Evolutionary conservation across 2,329 filamentous ascomycete species (phyloP), one percentile per base, ranked within the genome.

Genomic region (Pseudocercospora fuligena): DNA sequence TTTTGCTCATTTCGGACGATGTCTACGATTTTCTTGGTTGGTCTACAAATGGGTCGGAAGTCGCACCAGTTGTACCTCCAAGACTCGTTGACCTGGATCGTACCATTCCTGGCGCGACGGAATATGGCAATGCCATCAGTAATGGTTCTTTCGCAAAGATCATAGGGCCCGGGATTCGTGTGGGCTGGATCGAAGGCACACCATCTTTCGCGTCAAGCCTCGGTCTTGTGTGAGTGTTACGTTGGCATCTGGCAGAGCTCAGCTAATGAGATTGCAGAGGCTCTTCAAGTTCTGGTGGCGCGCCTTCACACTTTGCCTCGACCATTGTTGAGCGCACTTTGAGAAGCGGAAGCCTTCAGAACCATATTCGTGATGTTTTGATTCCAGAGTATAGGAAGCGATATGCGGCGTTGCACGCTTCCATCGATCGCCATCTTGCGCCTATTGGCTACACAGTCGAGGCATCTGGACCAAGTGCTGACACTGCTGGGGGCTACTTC

Each of bases 21-120:
- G 93, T 98, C 9, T 98, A 98, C 76, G 94, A 98, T 78, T 91
- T 94, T 71, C 84, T 98, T 4, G 91, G 93, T 76, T 97, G 93
- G 92, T 72, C 60, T 58, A 47, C 47, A 5, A 27, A 60, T 19
- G 36, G n/a, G 5, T 16, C 19, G 14, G 25, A 21, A 33, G 56
- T 29, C 3, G 31, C 33, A 23, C 19, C 29, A 7, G 11, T 12
- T 8, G 33, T 49, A 0, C 58, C 60, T 14, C 92, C 93, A 3
- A 87, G 93, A 1, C 82, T 97, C 0, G 88, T 92, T 23, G 93
- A 97, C 75, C 82, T 97, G 63, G 93, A 97, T 78, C 82, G 87
- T 7, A 82, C 85, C 23, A 81, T 93, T 14, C 88, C 89, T 21
- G 87, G 86, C 0, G 83, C 84, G n/a, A 36, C 86, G 78, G 68